These are phyloP conservation scores for Rhododendron ovatum DNA, from an alignment of 148 eudicot species.

Conservation along the genomic window DNA sequence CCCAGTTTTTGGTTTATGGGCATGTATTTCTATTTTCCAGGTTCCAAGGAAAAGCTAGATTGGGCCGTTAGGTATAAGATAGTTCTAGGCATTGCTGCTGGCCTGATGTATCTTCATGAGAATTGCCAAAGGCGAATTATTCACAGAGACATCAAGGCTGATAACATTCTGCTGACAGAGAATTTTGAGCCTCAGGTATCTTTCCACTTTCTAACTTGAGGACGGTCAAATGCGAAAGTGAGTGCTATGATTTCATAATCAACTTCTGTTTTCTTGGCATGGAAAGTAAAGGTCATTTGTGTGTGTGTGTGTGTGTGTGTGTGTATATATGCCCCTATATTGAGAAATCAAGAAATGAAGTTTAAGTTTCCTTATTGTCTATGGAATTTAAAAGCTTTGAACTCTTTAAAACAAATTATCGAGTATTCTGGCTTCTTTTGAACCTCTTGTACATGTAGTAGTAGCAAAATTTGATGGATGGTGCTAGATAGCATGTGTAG, in stretches of 20 bases:
- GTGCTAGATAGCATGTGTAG: not conserved
- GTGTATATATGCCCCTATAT: not conserved
- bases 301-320: too few relatives aligned
- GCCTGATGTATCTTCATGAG: constrained; percentile 80
- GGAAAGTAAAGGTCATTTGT: too few relatives aligned
- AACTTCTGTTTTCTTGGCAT: not conserved
- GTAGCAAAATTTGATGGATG: not conserved
- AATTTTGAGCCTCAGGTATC: constrained; percentile 79
- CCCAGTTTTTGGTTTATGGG: not conserved
- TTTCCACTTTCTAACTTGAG: constrained; percentile 13
- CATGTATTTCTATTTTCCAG: constrained; percentile 23
- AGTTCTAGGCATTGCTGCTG: constrained; percentile 73
- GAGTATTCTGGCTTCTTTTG: not conserved
- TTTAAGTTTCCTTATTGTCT: not conserved
- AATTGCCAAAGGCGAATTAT: constrained; percentile 78
- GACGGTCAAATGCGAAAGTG: not conserved
- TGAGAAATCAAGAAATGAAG: not conserved
- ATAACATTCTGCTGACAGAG: constrained; percentile 75
- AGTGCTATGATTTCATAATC: not conserved
- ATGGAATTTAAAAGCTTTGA: not conserved
- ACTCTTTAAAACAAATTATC: not conserved
- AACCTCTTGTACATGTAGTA: not conserved
- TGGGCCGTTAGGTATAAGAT: constrained; percentile 74
- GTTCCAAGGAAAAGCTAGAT: constrained; percentile 42
- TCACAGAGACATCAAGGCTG: constrained; percentile 93